Percentiles rank a stretch among this genome's conserved stretches.
phyloP scores from a whole-genome alignment of 257 asterid species.

The Nicotiana noctiflora region DNA sequence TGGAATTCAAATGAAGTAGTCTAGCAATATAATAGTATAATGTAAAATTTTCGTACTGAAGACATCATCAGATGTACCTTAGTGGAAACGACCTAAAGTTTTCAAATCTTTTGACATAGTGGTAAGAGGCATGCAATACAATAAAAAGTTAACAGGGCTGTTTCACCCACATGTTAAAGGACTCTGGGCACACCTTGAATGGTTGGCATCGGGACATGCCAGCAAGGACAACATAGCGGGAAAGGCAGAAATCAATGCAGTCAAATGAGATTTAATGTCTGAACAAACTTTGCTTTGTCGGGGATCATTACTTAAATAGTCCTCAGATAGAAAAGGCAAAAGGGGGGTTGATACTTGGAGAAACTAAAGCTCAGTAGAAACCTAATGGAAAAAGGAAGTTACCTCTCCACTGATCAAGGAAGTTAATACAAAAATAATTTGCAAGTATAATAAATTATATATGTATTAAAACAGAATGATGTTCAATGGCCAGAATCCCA shows the following conservation, averaged over 20 bases:
- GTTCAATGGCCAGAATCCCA: neutral
- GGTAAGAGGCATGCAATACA: neutral
- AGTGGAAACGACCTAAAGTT: neutral
- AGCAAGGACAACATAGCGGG: constrained; percentile 2
- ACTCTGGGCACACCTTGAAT: neutral
- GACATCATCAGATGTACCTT: constrained; percentile 1
- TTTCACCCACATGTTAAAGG: neutral
- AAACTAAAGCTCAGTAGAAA: neutral
- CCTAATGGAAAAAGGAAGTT: neutral
- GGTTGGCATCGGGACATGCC: neutral
- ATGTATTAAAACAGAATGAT: neutral
- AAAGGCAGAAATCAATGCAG: neutral
- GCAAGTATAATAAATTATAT: neutral
- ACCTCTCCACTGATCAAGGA: neutral
- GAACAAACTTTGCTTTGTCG: neutral
- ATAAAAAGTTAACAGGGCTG: neutral
- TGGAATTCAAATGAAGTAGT: neutral
- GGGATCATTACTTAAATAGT: neutral
- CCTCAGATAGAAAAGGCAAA: neutral
- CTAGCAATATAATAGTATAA: neutral
- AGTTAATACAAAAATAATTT: neutral
- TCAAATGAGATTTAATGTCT: neutral
- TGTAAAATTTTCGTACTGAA: neutral
- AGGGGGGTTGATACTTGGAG: neutral
- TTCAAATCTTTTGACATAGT: neutral